Conservation (phyloP, 2,329 filamentous ascomycete genomes). For the Orbilia brochopaga region DNA sequence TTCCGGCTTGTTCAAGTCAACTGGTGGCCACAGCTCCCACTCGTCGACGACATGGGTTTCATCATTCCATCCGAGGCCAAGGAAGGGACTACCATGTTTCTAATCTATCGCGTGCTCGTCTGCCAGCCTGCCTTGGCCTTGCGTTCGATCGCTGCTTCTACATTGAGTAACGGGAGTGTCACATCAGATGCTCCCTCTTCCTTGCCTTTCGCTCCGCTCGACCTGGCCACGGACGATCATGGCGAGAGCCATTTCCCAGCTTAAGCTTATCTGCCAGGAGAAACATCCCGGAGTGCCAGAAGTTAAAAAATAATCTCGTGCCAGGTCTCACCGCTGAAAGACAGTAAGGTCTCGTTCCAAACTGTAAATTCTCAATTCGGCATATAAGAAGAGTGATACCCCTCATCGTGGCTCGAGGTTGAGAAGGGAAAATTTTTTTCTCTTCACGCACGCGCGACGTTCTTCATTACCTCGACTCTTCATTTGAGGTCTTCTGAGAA, state of each 20-base stretch:
- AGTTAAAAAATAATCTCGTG: constrained; percentile 3
- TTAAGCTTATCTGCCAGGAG: constrained; percentile 31
- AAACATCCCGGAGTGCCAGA: background rate
- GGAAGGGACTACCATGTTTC: background rate
- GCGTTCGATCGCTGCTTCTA: constrained; percentile 28
- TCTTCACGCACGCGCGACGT: constrained; percentile 9
- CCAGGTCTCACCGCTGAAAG: constrained; percentile 28
- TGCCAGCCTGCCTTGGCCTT: constrained; percentile 6
- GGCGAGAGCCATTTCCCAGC: constrained; percentile 6
- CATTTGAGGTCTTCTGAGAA: constrained; percentile 40
- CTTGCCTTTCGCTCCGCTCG: background rate
- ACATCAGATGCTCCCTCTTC: constrained; percentile 28
- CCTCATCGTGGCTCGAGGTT: constrained; percentile 10
- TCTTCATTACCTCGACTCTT: constrained; percentile 9
- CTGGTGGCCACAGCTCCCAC: too few relatives aligned
- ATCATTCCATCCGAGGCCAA: background rate
- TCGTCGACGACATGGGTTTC: too few relatives aligned
- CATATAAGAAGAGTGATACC: constrained; percentile 47
- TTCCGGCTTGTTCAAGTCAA: too few relatives aligned
- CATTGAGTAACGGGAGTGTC: constrained; percentile 36
- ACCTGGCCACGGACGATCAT: constrained; percentile 15
- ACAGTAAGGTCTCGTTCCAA: constrained; percentile 25
- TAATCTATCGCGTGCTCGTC: constrained; percentile 18
- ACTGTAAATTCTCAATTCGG: constrained; percentile 42
- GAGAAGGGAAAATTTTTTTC: constrained; percentile 10